phyloP scores from a whole-genome alignment of 345 rosid species.

The Odontarrhena argentea region DNA sequence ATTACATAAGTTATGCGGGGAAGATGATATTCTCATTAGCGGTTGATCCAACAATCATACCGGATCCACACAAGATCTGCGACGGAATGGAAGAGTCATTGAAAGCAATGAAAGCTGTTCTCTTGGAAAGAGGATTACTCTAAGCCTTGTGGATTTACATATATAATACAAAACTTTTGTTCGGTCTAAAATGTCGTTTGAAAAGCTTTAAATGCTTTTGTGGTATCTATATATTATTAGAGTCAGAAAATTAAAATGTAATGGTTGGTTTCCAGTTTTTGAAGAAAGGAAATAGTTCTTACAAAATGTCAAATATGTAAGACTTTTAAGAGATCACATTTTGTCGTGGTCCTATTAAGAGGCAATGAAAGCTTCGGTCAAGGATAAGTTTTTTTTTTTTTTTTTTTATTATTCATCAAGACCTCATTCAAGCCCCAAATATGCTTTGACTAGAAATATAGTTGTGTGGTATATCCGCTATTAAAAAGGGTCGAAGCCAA shows the following conservation, averaged over 20 bases:
- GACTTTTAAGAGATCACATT: not conserved
- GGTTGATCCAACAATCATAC: constrained; percentile 60
- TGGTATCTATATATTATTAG: not conserved
- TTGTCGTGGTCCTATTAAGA: not conserved
- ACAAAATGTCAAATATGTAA: not conserved
- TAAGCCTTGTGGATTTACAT: constrained; percentile 3
- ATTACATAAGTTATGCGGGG: constrained; percentile 63
- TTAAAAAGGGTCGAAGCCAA: too few species aligned
- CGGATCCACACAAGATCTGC: constrained; percentile 62
- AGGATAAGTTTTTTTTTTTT: not conserved
- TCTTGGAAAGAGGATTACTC: constrained; percentile 18
- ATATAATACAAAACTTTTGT: not conserved
- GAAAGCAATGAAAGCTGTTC: constrained; percentile 45
- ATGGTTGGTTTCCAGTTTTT: too few species aligned
- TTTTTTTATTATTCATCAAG: too few species aligned
- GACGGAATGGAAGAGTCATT: constrained; percentile 60
- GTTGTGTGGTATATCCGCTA: too few species aligned
- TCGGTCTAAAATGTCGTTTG: not conserved
- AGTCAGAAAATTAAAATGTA: not conserved
- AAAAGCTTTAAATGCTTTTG: not conserved
- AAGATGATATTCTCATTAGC: constrained; percentile 60
- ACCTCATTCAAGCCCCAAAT: too few species aligned
- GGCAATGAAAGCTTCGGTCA: not conserved
- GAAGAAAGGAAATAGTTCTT: not conserved
- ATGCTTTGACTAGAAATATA: too few species aligned